Conservation (phyloP, 805 yeast species). For the Zygosaccharomyces bisporus region DNA sequence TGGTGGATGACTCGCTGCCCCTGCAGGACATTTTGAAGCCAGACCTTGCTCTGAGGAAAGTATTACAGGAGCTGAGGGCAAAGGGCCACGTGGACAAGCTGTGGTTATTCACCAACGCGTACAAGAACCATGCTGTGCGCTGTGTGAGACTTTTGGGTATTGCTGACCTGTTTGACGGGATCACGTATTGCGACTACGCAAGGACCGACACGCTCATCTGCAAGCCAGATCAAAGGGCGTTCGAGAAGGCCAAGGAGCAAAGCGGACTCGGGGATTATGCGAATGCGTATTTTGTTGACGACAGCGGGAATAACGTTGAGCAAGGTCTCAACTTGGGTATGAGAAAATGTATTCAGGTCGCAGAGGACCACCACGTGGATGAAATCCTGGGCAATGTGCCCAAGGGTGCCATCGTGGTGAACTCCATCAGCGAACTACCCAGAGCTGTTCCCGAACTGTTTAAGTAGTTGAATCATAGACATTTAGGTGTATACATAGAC, state of each 20-base stretch:
- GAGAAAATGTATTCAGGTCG: slow-evolving; percentile 64
- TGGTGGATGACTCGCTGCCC: slow-evolving; percentile 91
- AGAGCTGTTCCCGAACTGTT: slow-evolving; percentile 52
- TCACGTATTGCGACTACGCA: slow-evolving; percentile 83
- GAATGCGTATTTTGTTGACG: slow-evolving; percentile 78
- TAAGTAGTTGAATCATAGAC: slow-evolving; percentile 12
- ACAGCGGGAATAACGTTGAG: slow-evolving; percentile 70
- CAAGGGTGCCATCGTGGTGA: slow-evolving; percentile 49
- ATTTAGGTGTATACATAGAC: background rate
- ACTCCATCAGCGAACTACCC: slow-evolving; percentile 53
- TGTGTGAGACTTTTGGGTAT: slow-evolving; percentile 76
- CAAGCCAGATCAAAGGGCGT: slow-evolving; percentile 80
- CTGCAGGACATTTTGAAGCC: slow-evolving; percentile 73
- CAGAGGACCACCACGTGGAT: slow-evolving; percentile 59
- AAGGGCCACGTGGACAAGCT: slow-evolving; percentile 60
- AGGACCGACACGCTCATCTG: slow-evolving; percentile 65
- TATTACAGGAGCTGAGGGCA: slow-evolving; percentile 43
- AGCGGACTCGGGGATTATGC: slow-evolving; percentile 44
- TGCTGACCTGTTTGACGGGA: slow-evolving; percentile 92
- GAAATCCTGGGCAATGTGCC: slow-evolving; percentile 36
- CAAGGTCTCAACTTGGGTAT: slow-evolving; percentile 74
- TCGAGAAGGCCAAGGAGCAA: slow-evolving; percentile 57
- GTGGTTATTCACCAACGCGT: slow-evolving; percentile 95
- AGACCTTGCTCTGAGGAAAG: slow-evolving; percentile 48
- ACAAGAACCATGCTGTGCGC: slow-evolving; percentile 81